Evolutionary conservation across 2,329 filamentous ascomycete genomes (phyloP), one percentile per base, ranked within the genome.

Genomic region (Ophiostoma quercus): DNA sequence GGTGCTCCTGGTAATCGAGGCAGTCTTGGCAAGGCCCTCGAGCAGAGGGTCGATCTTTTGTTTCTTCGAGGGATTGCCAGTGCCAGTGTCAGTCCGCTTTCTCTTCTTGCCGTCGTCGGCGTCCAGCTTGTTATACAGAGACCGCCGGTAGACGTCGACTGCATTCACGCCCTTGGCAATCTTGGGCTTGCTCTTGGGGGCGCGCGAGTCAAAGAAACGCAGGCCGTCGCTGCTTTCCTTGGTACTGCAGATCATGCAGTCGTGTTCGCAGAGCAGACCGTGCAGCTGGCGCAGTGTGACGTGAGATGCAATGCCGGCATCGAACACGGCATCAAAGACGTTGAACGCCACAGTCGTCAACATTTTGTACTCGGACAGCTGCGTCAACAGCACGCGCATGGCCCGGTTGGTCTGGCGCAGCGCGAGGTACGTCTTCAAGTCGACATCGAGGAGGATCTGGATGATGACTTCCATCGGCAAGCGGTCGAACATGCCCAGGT

Each of bases 191-290:
- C 39, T 65, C 25, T 51, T 66, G 39, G 67, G 47, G 12, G 69
- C 69, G 7, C 67, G 69, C 69, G 69, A 70, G 69, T 71, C 67
- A n/a, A 67, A 68, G 51, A 71, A 67, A 2, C 62, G 67, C 1
- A 60, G 43, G 43, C n/a, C 14, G 66, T 67, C 68, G 8, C 41
- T 62, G 43, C 47, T 60, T 14, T 54, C 66, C 25, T 34, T 25
- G 19, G n/a, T 14, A 41, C 34, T 70, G 57, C 71, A 72, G n/a
- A 72, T 41, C 51, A 65, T 69, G 67, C 71, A 70, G 9, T 69
- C 67, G n/a, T 68, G 69, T 34, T 51, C 67, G 34, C 54, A 67
- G 32, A 72, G 67, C 1, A 70, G 39, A 4, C 29, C 32, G 37
- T 69, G 47, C 54, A 72, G 39, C 6, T 70, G 41, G 14, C 32